Base-by-base conservation (phyloP, 1,284 basidiomycete genomes). In the Coniferiporia weirii region DNA sequence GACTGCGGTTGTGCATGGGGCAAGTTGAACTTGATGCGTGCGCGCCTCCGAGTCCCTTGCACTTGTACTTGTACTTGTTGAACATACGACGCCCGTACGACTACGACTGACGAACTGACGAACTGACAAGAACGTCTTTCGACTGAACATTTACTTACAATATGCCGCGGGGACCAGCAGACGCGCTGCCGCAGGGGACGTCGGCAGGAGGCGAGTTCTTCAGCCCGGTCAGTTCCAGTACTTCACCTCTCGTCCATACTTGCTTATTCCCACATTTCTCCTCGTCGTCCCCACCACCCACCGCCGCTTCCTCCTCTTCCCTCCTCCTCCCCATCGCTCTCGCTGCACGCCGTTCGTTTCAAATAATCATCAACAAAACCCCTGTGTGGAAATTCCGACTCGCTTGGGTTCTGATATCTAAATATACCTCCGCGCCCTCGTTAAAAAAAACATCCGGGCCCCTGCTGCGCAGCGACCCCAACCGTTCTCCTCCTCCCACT, bases 381-480 rank as follows among this genome's bases (percentile, higher is more conserved):
- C 5, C 27, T 27, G 27, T 27, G 27, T 27, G 27, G 27, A 27
- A 12, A 40, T 12, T 40, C 32, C 27, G 10, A 35, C 43, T 46
- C n/a, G 15, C 34, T n/a, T 46, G 35, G 38, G 43, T 43, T 17
- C 36, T 5, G 20, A n/a, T 32, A 17, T 43, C 36, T 22, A 27
- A 43, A n/a, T 36, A 43, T n/a, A 43, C 22, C n/a, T n/a, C 40
- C 22, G 34, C 46, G 32, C 32, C 49, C 44, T 40, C 20, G 19
- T 38, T 60, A 4, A 4, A 10, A 40, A 12, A 40, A 54, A 54
- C 27, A 13, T 27, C 19, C 40, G 27, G 55, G 55, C 35, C 15
- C 10, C 63, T 71, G 67, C 66, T 68, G 67, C 63, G 66, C 69
- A 75, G 73, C 69, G 71, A 6, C 72, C 73, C 13, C 69, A 73